Evolutionary conservation across 495 filamentous ascomycete species (phyloP).

Genomic region (Tuber brumale): DNA sequence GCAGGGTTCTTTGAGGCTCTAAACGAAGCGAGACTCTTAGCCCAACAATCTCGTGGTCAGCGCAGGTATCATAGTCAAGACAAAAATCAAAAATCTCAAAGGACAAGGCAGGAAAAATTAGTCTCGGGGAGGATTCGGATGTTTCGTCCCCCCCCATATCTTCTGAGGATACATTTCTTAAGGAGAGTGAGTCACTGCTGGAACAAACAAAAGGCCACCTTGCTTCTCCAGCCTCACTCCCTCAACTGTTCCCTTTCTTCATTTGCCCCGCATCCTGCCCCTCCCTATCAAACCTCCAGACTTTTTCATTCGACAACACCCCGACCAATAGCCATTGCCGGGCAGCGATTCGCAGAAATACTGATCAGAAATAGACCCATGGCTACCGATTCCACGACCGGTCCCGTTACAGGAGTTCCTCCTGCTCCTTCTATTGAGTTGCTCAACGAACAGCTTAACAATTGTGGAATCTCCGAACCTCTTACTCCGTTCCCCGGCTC

Average conservation of each 20-base stretch:
- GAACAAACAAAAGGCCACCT: neutral
- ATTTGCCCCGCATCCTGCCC: slow-evolving; percentile 2
- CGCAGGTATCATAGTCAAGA: too few species aligned
- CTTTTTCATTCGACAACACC: neutral
- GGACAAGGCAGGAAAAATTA: neutral
- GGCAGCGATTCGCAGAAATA: neutral
- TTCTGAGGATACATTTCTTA: neutral
- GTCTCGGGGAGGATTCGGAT: neutral
- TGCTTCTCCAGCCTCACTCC: neutral
- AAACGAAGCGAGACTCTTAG: neutral
- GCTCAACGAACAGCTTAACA: slow-evolving; percentile 36
- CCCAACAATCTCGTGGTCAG: too few species aligned
- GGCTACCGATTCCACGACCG: neutral
- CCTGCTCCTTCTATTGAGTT: slow-evolving; percentile 33
- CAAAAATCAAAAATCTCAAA: neutral
- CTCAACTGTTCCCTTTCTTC: neutral
- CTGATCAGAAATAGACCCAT: neutral
- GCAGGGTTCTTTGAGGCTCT: neutral
- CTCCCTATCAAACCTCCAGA: neutral
- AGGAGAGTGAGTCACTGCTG: neutral
- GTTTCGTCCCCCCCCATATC: neutral
- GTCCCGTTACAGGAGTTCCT: slow-evolving; percentile 21
- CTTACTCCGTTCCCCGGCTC: slow-evolving; percentile 49
- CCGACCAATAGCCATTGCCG: neutral
- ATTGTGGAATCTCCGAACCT: slow-evolving; percentile 41